Conservation (phyloP, 495 filamentous ascomycete species). For the Viridothelium virens region DNA sequence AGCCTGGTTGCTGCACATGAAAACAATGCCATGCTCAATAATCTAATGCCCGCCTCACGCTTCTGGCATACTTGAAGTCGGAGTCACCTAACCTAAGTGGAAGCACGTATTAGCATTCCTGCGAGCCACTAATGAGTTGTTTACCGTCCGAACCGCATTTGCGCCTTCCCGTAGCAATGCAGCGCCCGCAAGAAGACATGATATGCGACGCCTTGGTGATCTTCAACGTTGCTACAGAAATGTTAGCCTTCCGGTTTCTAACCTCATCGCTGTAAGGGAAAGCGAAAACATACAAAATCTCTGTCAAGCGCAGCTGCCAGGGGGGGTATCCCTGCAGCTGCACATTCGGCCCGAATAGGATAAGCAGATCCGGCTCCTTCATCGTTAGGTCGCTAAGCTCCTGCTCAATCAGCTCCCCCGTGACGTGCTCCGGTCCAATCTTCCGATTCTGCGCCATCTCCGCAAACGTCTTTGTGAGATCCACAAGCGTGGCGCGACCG, state of each 20-base stretch:
- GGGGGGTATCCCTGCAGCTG: conserved; percentile 87
- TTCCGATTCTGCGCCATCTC: conserved; percentile 92
- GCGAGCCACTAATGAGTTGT: not conserved
- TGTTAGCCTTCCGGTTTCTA: not conserved
- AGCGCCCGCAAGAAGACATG: conserved; percentile 82
- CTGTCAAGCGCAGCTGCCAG: conserved; percentile 89
- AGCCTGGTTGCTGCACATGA: not conserved
- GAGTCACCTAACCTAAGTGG: not conserved
- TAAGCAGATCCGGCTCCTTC: conserved; percentile 78
- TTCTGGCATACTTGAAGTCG: too few relatives aligned
- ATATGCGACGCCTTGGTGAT: conserved; percentile 77
- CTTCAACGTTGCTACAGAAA: conserved; percentile 47
- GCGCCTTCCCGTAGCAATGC: conserved; percentile 74
- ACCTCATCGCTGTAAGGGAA: not conserved
- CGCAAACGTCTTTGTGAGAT: conserved; percentile 87
- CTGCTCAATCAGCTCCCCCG: conserved; percentile 76
- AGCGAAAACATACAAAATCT: conserved; percentile 57
- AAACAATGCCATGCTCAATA: too few relatives aligned
- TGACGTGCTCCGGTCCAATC: conserved; percentile 69
- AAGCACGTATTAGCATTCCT: not conserved
- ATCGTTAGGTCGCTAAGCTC: conserved; percentile 70
- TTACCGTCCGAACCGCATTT: conserved; percentile 80
- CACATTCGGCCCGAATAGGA: conserved; percentile 75
- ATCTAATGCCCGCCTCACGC: too few relatives aligned
- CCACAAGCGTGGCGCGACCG: conserved; percentile 84